Evolutionary conservation across 1,284 basidiomycete species (phyloP), one percentile per base, ranked within the genome.

Genomic region (Rhodotorula sp.): DNA sequence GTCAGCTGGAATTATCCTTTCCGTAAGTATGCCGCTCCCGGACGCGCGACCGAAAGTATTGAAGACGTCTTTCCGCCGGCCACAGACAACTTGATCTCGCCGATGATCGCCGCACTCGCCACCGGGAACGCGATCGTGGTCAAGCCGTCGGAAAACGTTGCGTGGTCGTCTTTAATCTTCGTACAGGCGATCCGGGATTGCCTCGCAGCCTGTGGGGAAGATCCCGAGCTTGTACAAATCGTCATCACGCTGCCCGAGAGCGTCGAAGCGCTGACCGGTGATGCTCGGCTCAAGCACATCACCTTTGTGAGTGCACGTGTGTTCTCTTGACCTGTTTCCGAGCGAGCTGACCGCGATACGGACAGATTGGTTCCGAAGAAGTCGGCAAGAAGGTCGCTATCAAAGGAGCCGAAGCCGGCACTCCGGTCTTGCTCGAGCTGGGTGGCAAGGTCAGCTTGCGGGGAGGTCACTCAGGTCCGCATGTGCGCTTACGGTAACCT

Each of bases 331-430:
- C 14, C 4, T 21, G 6, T 20, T 6, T 14, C 20, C 2, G 3
- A 21, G 29, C 46, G 63, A 7, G 57, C 54, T 18, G 49, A 31
- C 23, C 23, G 12, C 29, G 31, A 6, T 21, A 88, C 88, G 52
- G 94, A 96, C 81, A 76, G 74, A 98, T 99, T 82, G 96, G 97
- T 26, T 93, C 91, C 21, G 96, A 97, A 80, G 84, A 86, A 49
- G 89, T 98, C 54, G 96, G 95, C 39, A 87, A 90, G 62, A 89
- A 90, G 82, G 92, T 92, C 16, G 78, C 78, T 10, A 52, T 70
- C 58, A 73, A 74, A 49, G 77, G 68, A 0, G 78, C 77, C 2
- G 73, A 79, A 58, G 72, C 69, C 20, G 72, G 76, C 0, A 73
- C 74, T 21, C 78, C 75, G 4, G 74, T 79, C 23, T 56, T 75